Conservation (phyloP, 306 rosid species). For the Urtica urens region DNA sequence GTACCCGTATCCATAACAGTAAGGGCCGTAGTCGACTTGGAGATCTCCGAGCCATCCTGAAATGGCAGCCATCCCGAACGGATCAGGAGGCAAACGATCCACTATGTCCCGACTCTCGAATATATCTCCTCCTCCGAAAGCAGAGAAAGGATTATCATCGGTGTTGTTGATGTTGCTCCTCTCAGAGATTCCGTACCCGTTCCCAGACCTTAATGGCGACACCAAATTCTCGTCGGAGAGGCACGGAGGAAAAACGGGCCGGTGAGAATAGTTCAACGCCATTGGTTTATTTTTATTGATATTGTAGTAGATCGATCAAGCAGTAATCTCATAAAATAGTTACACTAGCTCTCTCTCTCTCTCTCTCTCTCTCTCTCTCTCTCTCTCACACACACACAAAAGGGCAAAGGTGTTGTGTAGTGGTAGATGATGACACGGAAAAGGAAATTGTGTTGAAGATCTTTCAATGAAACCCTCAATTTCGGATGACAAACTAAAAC, state of each 20-base stretch:
- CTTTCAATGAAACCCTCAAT: conserved; percentile 83
- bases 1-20: too few species aligned
- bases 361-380: neutral
- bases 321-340: too few species aligned
- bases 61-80: conserved; percentile 82
- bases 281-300: conserved; percentile 13
- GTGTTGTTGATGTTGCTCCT: conserved; percentile 36
- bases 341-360: neutral
- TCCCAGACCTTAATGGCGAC: conserved; percentile 48
- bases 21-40: conserved; percentile 48
- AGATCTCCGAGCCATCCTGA: conserved; percentile 81
- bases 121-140: conserved; percentile 58
- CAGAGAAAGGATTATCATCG: conserved; percentile 39
- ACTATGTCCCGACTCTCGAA: conserved; percentile 61
- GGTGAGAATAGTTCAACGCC: conserved; percentile 47
- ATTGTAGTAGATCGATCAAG: too few species aligned
- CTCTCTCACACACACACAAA: neutral
- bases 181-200: conserved; percentile 49
- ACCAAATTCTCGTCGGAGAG: conserved; percentile 37
- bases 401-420: neutral
- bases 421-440: neutral
- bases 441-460: conserved; percentile 9
- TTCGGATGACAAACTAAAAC: conserved; percentile 89
- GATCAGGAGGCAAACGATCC: conserved; percentile 87
- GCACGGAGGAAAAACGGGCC: conserved; percentile 30